Base-by-base conservation (phyloP, 1,139 yeast species). In the Suhomyces guaymorum region DNA sequence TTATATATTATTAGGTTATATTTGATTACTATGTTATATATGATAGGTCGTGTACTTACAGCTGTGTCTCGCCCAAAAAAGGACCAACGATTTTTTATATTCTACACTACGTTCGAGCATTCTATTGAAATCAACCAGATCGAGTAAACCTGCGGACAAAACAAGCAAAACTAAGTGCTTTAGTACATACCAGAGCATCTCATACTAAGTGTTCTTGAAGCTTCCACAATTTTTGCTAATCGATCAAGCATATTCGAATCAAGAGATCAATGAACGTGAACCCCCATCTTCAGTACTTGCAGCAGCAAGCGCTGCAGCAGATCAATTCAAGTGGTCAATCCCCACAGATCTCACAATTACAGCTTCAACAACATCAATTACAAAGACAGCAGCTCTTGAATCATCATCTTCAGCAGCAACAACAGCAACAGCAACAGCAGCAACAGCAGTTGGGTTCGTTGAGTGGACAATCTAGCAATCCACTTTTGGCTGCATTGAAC, bases 251-350 rank as follows among this genome's bases (percentile, higher is more conserved):
- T n/a, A n/a, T n/a, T n/a, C n/a, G n/a, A n/a, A n/a, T n/a, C n/a
- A n/a, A n/a, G n/a, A n/a, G n/a, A 7, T 9, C 6, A 6, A 21
- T 37, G 52, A 69, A 65, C 55, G 62, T 57, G 41, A 63, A 65
- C 39, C 74, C 74, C 25, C 75, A 69, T 44, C 63, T 69, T 35
- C 75, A 67, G 47, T 69, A 66, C 49, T 56, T 70, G 42, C 75
- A 65, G 37, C 67, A 49, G 44, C 66, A 54, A 28, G 57, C 50
- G 16, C 62, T 46, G 38, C 63, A 51, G 37, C 48, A 46, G 27
- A 49, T 50, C 27, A 53, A 44, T 35, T 46, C 52, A 14, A 35
- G 47, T 19, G 53, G 57, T 13, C 69, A 61, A 37, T 63, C 72
- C 25, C 72, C 73, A 1, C 75, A 63, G 44, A 50, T 67, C 26